phyloP scores from a whole-genome alignment of 768 basidiomycete species.

The Boletus pseudopeckii region DNA sequence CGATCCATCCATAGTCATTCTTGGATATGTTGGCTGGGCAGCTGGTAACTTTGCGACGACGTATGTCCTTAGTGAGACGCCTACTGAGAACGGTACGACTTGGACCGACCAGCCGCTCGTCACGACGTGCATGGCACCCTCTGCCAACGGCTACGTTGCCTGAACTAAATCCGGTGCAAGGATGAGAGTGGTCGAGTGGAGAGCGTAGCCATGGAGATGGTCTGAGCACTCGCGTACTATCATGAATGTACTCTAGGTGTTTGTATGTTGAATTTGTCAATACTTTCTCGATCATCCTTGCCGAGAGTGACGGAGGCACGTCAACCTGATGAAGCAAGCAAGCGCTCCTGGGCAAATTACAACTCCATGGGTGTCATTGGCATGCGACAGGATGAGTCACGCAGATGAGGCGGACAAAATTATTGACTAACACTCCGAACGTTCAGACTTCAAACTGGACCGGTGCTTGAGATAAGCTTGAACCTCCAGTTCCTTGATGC shows the following conservation, averaged over 20 bases:
- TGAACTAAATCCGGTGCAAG: neutral
- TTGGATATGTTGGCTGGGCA: constrained; percentile 11
- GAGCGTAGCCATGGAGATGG: neutral
- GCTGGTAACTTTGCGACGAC: constrained; percentile 7
- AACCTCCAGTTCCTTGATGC: no score
- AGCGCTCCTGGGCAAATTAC: no score
- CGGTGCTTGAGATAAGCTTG: no score
- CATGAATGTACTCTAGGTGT: neutral
- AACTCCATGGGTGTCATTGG: no score
- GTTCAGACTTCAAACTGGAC: no score
- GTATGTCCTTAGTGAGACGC: constrained; percentile 11
- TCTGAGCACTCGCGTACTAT: neutral
- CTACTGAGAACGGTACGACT: neutral
- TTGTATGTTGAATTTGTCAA: neutral
- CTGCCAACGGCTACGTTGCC: neutral
- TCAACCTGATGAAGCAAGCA: no score
- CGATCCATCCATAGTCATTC: neutral
- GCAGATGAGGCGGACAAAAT: no score
- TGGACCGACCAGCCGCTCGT: constrained; percentile 11
- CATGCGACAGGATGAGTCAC: no score
- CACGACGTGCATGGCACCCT: constrained; percentile 7
- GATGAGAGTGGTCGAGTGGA: neutral
- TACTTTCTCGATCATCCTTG: neutral
- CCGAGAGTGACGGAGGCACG: neutral
- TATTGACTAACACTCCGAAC: no score